Evolutionary conservation across 768 basidiomycete species (phyloP).

Genomic region (Calocybe gangraenosa): DNA sequence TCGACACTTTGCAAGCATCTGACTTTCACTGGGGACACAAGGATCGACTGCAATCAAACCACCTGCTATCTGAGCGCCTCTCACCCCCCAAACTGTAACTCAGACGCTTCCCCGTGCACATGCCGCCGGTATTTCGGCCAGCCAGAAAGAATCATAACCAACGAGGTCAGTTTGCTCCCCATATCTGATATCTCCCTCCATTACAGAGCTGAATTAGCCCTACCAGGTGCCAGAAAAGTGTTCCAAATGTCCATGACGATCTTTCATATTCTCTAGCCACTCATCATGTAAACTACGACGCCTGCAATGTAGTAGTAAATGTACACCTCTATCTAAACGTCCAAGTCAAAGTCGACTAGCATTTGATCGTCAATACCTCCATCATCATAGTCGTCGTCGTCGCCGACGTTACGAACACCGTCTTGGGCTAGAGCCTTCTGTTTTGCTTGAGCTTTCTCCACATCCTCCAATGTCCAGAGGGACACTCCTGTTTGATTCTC

Average conservation of each 20-base stretch:
- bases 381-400: slow-evolving; percentile 50
- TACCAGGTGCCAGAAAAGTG: slow-evolving; percentile 35
- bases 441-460: slow-evolving; percentile 81
- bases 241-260: slow-evolving; percentile 25
- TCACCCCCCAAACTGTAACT: slow-evolving; percentile 46
- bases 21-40: slow-evolving; percentile 35
- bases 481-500: slow-evolving; percentile 94
- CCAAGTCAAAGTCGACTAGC: slow-evolving; percentile 54
- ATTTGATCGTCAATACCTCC: slow-evolving; percentile 64
- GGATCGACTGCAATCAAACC: slow-evolving; percentile 48
- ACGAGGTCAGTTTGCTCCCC: slow-evolving; percentile 32
- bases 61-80: slow-evolving; percentile 42
- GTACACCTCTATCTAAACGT: slow-evolving; percentile 24
- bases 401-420: slow-evolving; percentile 6
- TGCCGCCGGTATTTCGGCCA: slow-evolving; percentile 62
- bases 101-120: slow-evolving; percentile 27
- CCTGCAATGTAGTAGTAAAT: slow-evolving; percentile 5
- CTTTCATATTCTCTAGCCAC: background rate
- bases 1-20: slow-evolving; percentile 54
- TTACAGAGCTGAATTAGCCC: slow-evolving; percentile 15
- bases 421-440: slow-evolving; percentile 62
- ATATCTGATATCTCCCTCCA: background rate
- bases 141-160: slow-evolving; percentile 46
- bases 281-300: background rate
- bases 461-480: slow-evolving; percentile 91